Evolutionary conservation across 495 filamentous ascomycete genomes (phyloP).

Genomic region (Penicillium ochrochloron): DNA sequence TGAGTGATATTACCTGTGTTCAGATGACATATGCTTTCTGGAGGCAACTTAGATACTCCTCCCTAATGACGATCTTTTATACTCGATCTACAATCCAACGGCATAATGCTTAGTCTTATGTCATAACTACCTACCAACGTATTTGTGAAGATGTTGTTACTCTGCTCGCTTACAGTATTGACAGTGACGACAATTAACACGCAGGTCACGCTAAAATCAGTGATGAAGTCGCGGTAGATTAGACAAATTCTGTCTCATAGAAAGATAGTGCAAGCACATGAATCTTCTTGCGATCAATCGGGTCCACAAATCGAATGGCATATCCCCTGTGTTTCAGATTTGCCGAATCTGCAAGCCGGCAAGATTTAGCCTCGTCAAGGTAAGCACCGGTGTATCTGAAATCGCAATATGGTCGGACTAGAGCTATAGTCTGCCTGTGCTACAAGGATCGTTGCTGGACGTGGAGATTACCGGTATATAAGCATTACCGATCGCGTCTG

Average conservation of each 20-base stretch:
- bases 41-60: neutral
- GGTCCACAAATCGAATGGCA: neutral
- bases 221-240: too few relatives aligned
- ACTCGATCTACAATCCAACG: neutral
- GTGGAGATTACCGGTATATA: neutral
- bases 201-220: too few relatives aligned
- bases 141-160: neutral
- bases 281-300: neutral
- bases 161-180: too few relatives aligned
- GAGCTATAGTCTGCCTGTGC: neutral
- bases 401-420: neutral
- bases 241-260: neutral
- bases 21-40: neutral
- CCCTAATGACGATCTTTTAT: slow-evolving; percentile 2
- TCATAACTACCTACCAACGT: too few relatives aligned
- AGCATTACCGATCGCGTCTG: too few relatives aligned
- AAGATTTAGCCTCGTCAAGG: neutral
- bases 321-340: too few relatives aligned
- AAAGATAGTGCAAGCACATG: neutral
- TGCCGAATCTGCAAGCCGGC: neutral
- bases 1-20: neutral
- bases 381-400: neutral
- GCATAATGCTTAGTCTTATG: neutral
- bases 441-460: neutral
- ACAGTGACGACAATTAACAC: too few relatives aligned